These are phyloP conservation scores for Pelargonium australe DNA, from an alignment of 441 rosid genomes.

Conservation along the genomic window DNA sequence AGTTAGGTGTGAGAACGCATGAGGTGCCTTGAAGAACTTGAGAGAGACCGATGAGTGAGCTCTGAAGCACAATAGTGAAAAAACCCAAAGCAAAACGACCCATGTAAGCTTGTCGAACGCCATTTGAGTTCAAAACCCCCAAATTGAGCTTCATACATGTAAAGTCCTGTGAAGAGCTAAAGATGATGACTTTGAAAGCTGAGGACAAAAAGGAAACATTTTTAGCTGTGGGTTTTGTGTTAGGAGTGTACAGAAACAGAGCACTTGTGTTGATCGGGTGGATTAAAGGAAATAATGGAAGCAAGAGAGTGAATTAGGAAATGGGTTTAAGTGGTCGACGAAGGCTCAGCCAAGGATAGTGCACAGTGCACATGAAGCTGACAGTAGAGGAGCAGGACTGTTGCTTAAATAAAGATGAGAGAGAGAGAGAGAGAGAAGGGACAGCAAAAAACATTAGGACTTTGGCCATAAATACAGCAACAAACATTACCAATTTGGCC, in stretches of 20 bases:
- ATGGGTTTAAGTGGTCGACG: slow-evolving; percentile 24
- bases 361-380: slow-evolving; percentile 34
- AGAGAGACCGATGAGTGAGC: slow-evolving; percentile 40
- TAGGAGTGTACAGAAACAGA: slow-evolving; percentile 5
- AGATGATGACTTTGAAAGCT: not conserved
- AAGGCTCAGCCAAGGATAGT: slow-evolving; percentile 24
- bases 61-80: slow-evolving; percentile 28
- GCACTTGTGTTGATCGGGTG: slow-evolving; percentile 10
- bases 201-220: not conserved
- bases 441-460: slow-evolving; percentile 12
- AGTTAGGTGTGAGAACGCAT: slow-evolving; percentile 42
- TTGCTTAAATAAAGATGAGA: slow-evolving; percentile 22
- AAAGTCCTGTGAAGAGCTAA: slow-evolving; percentile 1
- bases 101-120: slow-evolving; percentile 35
- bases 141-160: slow-evolving; percentile 16
- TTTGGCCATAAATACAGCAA: slow-evolving; percentile 5
- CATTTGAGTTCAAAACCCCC: slow-evolving; percentile 31
- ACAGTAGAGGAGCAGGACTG: slow-evolving; percentile 26
- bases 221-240: not conserved
- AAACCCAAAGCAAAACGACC: slow-evolving; percentile 38
- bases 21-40: slow-evolving; percentile 70
- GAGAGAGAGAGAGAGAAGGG: slow-evolving; percentile 20
- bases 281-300: slow-evolving; percentile 16
- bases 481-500: slow-evolving; percentile 17
- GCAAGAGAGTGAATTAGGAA: slow-evolving; percentile 17